Percentiles rank a stretch among this genome's conserved stretches.
Evolutionary conservation across 1,284 basidiomycete genomes (phyloP).

Genomic region (Ceratobasidium sp.): DNA sequence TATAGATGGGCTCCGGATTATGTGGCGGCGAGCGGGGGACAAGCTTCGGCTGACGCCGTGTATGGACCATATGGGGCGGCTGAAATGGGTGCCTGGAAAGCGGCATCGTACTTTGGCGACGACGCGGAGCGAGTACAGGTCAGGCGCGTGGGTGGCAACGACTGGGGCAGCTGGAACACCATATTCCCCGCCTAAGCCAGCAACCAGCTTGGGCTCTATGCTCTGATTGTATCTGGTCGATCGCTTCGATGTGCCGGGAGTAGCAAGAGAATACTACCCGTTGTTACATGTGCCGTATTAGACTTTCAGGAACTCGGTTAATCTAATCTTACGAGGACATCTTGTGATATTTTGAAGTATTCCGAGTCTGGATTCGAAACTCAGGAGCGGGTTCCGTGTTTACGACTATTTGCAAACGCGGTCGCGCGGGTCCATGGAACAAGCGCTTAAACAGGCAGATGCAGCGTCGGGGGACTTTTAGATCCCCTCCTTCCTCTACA

Average conservation of each 20-base stretch:
- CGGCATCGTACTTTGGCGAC: constrained; percentile 74
- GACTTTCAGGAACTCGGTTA: not conserved
- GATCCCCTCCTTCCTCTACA: not conserved
- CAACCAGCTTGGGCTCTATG: not conserved
- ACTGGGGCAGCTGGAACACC: constrained; percentile 70
- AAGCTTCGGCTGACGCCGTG: constrained; percentile 56
- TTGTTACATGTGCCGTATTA: not conserved
- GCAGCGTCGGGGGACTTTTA: constrained; percentile 3
- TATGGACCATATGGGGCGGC: constrained; percentile 79
- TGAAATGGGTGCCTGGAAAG: constrained; percentile 75
- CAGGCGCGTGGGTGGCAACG: constrained; percentile 59
- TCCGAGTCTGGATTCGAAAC: not conserved
- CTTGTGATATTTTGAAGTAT: not conserved
- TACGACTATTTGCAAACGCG: constrained; percentile 6
- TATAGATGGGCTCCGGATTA: constrained; percentile 69
- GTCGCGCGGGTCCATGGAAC: constrained; percentile 36
- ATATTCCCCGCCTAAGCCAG: constrained; percentile 3
- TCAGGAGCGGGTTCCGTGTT: constrained; percentile 14
- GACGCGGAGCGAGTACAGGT: constrained; percentile 75
- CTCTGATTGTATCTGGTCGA: not conserved
- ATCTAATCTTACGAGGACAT: not conserved
- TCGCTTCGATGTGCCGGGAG: too few relatives aligned
- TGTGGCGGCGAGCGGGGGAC: constrained; percentile 53
- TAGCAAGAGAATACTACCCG: not conserved
- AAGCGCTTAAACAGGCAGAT: constrained; percentile 22